Conservation (phyloP, 805 yeast species). For the Ogataea angusta region DNA sequence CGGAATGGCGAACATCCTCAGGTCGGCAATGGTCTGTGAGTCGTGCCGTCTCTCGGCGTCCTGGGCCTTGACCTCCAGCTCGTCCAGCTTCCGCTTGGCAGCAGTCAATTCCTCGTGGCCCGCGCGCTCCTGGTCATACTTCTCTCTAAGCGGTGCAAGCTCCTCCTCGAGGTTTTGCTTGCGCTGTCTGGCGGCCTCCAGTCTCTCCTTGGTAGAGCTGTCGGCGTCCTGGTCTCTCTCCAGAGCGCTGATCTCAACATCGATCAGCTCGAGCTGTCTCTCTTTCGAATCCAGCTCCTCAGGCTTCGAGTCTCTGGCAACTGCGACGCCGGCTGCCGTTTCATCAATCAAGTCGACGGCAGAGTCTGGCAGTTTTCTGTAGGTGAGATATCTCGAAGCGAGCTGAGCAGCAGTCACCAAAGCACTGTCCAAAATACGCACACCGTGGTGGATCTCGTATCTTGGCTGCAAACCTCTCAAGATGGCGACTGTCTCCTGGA, state of each 20-base stretch:
- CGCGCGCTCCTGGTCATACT: slow-evolving; percentile 80
- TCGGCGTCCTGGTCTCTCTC: slow-evolving; percentile 93
- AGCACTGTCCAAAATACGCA: slow-evolving; percentile 91
- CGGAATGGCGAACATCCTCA: slow-evolving; percentile 96
- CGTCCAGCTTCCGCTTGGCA: slow-evolving; percentile 88
- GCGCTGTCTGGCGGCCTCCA: slow-evolving; percentile 71
- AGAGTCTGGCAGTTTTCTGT: slow-evolving; percentile 93
- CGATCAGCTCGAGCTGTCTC: slow-evolving; percentile 85
- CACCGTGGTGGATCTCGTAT: slow-evolving; percentile 97
- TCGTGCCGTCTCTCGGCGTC: slow-evolving; percentile 98
- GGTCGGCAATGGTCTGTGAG: slow-evolving; percentile 90
- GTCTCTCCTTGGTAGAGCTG: slow-evolving; percentile 78
- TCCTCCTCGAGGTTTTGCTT: slow-evolving; percentile 84
- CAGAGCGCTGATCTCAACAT: slow-evolving; percentile 94
- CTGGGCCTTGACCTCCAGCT: slow-evolving; percentile 83
- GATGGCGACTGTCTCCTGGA: slow-evolving; percentile 91
- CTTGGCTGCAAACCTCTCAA: slow-evolving; percentile 93
- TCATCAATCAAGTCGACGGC: slow-evolving; percentile 97
- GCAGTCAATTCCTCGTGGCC: slow-evolving; percentile 89
- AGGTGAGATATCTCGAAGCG: slow-evolving; percentile 91
- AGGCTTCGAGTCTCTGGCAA: slow-evolving; percentile 96
- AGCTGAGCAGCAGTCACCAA: slow-evolving; percentile 90
- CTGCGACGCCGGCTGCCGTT: slow-evolving; percentile 95
- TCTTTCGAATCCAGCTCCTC: slow-evolving; percentile 93
- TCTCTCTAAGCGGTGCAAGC: slow-evolving; percentile 77